Base-by-base conservation (phyloP, 2,329 filamentous ascomycete species). In the Aphanocladium album region DNA sequence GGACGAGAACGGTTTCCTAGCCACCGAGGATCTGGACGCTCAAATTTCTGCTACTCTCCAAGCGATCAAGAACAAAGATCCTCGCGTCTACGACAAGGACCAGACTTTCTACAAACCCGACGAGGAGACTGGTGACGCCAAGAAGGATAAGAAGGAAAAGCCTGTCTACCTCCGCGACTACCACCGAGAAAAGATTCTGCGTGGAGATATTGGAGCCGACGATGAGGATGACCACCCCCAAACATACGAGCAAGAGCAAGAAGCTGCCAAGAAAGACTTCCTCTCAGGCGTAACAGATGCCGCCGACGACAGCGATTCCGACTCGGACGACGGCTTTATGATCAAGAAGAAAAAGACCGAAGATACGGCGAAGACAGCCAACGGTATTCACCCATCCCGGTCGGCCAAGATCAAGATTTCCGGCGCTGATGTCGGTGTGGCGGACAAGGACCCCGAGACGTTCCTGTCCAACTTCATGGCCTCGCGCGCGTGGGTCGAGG, bases 391-490 rank as follows among this genome's bases (percentile, higher is more conserved):
- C 68, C 83, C 84, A 4, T 84, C 83, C 5, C 77, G 85, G 64
- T 77, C 73, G 19, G 67, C 74, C 25, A 71, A 71, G 14, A 70
- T 79, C 47, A 80, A 81, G 64, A 72, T 81, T 54, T 80, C 73
- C 25, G 80, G 90, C 60, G 68, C 83, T 14, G 89, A 95, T 67
- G 79, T 96, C 47, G 80, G 85, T 52, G 83, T 84, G 62, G 92
- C 95, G 41, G 90, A 96, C 69, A 89, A 91, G 72, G 88, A 99
- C 71, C 95, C 93, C 0, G 93, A 98, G 70, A 89, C 84, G 1
- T 99, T 91, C 72, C 79, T 99, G n/a, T 93, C 91, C 59, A 96
- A 97, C 73, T 99, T 96, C 77, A 85, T 99, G 83, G 84, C 89
- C n/a, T 84, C 93, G 8, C 87, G 93, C 62, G 93, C 93, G 17